Base-by-base conservation (phyloP, 331 rosid species). In the Stylosanthes scabra region DNA sequence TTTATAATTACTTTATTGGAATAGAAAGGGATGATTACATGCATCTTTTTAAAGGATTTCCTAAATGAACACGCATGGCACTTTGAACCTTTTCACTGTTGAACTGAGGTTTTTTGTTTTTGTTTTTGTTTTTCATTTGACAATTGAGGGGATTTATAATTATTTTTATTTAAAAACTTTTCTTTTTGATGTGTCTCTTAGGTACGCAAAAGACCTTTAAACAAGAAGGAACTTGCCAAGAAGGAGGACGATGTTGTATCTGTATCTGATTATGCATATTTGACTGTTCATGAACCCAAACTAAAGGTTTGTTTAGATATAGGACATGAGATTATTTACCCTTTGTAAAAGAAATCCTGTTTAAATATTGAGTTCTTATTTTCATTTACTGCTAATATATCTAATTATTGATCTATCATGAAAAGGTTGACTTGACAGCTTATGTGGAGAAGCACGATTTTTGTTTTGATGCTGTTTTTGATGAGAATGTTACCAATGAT, bases 401-500 rank as follows among this genome's bases (percentile, higher is more conserved):
- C 47, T 34, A 65, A 70, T 44, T 61, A 28, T 56, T 63, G 5
- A 44, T 72, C 73, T 63, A 29, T 72, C 64, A 45, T 84, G 74
- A 69, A 75, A 52, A 94, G 99, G 99, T 94, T 84, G 99, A 94
- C 82, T 84, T 94, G 88, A 94, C 99, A 20, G 99, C 99, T 52
- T 94, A 91, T 75, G 99, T 94, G 84, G 99, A 94, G 83, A 94
- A 94, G 87, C 97, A 94, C 54, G 99, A 94, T 79, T 94, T 94
- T 74, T 94, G 93, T 84, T 94, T 94, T 84, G 99, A 94, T 83
- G 99, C 99, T 31, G 99, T 94, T 78, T 94, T 94, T 66, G 82
- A 89, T 70, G 97, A 94, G 81, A 59, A 87, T 66, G 97, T 94
- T 73, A 65, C 84, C 31, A 94, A 94, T 78, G 97, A 94, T 77